Base-by-base conservation (phyloP, 164 flowering plant species). In the Chloranthus sessilifolius region DNA sequence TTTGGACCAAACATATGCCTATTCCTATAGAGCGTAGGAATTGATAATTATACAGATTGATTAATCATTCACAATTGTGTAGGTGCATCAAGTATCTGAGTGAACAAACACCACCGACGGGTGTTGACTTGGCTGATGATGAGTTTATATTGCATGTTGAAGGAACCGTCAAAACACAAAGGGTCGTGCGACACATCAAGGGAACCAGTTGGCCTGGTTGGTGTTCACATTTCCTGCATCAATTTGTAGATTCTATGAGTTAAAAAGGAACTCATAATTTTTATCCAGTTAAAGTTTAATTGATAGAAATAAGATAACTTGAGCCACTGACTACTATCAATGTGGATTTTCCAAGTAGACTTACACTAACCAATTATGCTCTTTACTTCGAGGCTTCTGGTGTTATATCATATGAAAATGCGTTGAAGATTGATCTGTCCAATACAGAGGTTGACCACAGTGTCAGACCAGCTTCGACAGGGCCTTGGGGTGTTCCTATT, bases 401-500 rank as follows among this genome's bases (percentile, higher is more conserved):
- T 36, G 73, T 74, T 1, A 43, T 88, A 30, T 63, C 79, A 3
- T 86, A 88, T 54, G 95, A 88, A 63, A 70, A 84, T 61, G 96
- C 99, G 20, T 20, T 85, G 31, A 83, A 76, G 64, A 68, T 88
- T 35, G 95, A 86, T 54, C 83, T 92, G 25, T 80, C 96, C 9
- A 73, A 30, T n/a, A 22, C 70, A 58, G 65, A 78, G 10, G 23
- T 29, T 0, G 71, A 75, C 36, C 95, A 79, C 24, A 69, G 27
- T 47, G 80, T 82, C 36, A 81, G 69, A 44, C 71, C 91, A 41
- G 62, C 67, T 53, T 73, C 88, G 2, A 92, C 95, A 1, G 99
- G 99, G 22, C 99, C 99, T n/a, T 92, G 88, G 91, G 96, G 99
- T 38, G 95, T 91, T 65, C 88, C 94, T 29, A 72, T 92, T 10